Conservation (phyloP, 306 rosid species). For the Acmispon strigosus region DNA sequence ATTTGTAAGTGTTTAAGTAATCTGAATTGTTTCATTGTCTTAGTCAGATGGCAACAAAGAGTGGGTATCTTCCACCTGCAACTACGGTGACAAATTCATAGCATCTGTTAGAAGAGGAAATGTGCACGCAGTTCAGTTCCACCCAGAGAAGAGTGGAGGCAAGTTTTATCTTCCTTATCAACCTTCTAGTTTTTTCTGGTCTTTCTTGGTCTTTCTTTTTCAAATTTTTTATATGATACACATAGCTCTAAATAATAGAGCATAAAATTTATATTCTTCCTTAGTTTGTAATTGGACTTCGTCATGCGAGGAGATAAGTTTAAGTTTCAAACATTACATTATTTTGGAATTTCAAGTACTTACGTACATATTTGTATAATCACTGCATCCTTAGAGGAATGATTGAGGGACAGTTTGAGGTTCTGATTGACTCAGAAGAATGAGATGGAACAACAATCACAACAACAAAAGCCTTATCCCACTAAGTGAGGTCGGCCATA, state of each 20-base stretch:
- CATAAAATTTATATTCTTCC: not conserved
- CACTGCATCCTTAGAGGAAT: not conserved
- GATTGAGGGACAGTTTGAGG: not conserved
- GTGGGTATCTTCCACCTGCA: constrained; percentile 88
- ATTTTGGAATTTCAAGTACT: not conserved
- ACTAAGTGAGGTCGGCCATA: too few species aligned
- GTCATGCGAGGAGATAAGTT: not conserved
- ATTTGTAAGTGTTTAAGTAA: constrained; percentile 11
- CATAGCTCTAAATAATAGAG: not conserved
- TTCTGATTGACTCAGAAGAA: not conserved
- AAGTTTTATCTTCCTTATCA: constrained; percentile 29
- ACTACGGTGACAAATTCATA: constrained; percentile 83
- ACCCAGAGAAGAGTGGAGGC: constrained; percentile 99
- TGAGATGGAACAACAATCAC: too few species aligned
- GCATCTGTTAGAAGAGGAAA: constrained; percentile 86
- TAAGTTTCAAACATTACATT: not conserved
- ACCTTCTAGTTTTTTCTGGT: not conserved
- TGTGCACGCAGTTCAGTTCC: constrained; percentile 97
- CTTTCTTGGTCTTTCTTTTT: not conserved
- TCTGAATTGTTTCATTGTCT: not conserved
- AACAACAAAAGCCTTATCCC: too few species aligned
- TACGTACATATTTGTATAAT: not conserved
- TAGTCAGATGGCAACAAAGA: constrained; percentile 87
- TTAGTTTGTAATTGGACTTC: not conserved
- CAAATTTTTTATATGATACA: not conserved